These are phyloP conservation scores for Hibiscus syriacus DNA, from an alignment of 345 rosid genomes.

Conservation along the genomic window DNA sequence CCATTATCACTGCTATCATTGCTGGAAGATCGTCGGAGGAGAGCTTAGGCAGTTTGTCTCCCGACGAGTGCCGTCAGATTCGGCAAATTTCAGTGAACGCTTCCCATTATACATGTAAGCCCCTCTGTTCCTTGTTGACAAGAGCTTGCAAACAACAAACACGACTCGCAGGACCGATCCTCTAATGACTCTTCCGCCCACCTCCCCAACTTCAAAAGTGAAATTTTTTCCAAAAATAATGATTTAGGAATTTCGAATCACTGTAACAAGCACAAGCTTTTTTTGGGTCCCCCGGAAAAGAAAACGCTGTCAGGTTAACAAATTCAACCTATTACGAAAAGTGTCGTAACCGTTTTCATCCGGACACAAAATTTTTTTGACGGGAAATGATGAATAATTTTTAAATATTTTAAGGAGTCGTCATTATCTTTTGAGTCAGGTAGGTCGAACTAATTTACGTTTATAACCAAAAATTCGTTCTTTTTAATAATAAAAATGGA, in stretches of 20 bases:
- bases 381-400: too few relatives aligned
- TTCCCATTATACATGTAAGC: conserved; percentile 49
- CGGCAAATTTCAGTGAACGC: conserved; percentile 36
- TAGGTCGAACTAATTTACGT: too few relatives aligned
- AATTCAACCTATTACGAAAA: conserved; percentile 4
- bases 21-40: conserved; percentile 7
- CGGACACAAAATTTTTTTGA: too few relatives aligned
- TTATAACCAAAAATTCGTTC: too few relatives aligned
- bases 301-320: background rate
- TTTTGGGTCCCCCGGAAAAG: background rate
- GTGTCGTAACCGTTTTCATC: too few relatives aligned
- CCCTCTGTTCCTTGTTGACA: conserved; percentile 58
- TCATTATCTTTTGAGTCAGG: too few relatives aligned
- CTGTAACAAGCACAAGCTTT: background rate
- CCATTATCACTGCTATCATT: background rate
- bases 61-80: conserved; percentile 20
- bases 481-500: too few relatives aligned
- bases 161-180: conserved; percentile 44
- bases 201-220: conserved; percentile 18
- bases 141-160: conserved; percentile 55
- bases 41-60: conserved; percentile 23
- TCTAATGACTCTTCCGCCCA: conserved; percentile 45
- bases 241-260: background rate
- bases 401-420: too few relatives aligned
- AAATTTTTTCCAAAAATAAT: background rate